Base-by-base conservation (phyloP, 306 rosid species). In the Dryas drummondii region DNA sequence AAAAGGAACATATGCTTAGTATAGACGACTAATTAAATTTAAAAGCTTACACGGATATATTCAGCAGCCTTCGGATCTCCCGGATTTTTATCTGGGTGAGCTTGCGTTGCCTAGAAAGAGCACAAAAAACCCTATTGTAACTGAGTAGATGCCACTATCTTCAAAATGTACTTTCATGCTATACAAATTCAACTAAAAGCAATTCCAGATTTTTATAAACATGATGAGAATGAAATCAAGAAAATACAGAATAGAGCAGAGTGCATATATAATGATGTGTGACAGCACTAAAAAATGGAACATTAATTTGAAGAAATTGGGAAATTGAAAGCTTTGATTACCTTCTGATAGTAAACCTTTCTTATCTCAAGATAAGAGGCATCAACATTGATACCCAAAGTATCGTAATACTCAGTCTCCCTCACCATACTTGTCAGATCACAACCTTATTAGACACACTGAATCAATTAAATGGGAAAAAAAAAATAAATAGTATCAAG, bases 1-100 rank as follows among this genome's bases (percentile, higher is more conserved):
- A 22, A 22, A 22, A 22, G 22, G 22, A 22, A 22, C 22, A 22
- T 22, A 22, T 22, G 22, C 22, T 22, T 22, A 1, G 22, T 22
- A 22, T 22, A 22, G 22, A 22, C 22, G 22, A 22, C 22, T 22
- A 22, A 22, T 22, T 22, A 22, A 22, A 22, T 46, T 60, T 51
- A 53, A 53, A 15, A 5, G 22, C 58, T 15, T 72, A 93, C 98
- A 90, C 87, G 94, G 73, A 93, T 90, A 60, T 90, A 89, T 74
- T 76, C 85, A 14, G 94, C 97, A 55, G 98, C 97, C 74, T 64
- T 86, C 0, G 97, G 97, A 79, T 93, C 97, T 69, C 97, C 98
- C 54, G 66, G 91, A 79, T 93, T 93, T 86, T 90, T 93, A 78
- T 93, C 98, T 7, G 98, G 98, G 84, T 93, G 98, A 82, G 88